Base-by-base conservation (phyloP, 2,329 filamentous ascomycete species). In the Colletotrichum spaethianum region DNA sequence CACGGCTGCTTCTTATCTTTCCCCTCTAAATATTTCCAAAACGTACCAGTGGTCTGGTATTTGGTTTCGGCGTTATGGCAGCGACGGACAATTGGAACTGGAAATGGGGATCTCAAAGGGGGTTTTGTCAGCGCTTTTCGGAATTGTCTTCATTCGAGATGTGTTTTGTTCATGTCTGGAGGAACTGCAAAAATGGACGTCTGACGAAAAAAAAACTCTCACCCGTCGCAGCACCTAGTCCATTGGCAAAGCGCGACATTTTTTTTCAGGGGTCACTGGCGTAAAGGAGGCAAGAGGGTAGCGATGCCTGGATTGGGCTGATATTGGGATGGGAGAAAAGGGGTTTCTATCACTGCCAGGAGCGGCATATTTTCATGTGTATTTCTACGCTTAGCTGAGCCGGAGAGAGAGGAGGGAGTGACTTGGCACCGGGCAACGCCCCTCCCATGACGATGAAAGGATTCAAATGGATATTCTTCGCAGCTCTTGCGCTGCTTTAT, bases 61-160 rank as follows among this genome's bases (percentile, higher is more conserved):
- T 40, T 52, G 50, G 42, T 40, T 72, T 72, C 60, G 70, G 70
- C 66, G 70, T 72, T 70, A 53, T 20, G 66, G 57, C n/a, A 53
- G 64, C 63, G 69, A 72, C 57, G 66, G 70, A 60, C 62, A 48
- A 48, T 18, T 2, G 38, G 60, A 64, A 68, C n/a, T 48, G 70
- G 61, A 61, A 61, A 48, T 3, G 61, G 48, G 59, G 46, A 63
- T 52, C 26, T 48, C 61, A 46, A 46, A 8, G 42, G 56, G n/a
- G 16, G 14, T 68, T 28, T 63, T 53, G 55, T 48, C 63, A 71
- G 53, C 62, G 55, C 36, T 60, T 60, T 53, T 66, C 46, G 33
- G 48, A 26, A 56, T 62, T 14, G 44, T 23, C 50, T 42, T 48
- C 40, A 44, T n/a, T 42, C 46, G 48, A 31, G 33, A 38, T 53